A percentile compares a stretch with the other conserved stretches of the same genome.
Evolutionary conservation across 306 rosid genomes (phyloP).

Genomic region (Citrullus colocynthis): DNA sequence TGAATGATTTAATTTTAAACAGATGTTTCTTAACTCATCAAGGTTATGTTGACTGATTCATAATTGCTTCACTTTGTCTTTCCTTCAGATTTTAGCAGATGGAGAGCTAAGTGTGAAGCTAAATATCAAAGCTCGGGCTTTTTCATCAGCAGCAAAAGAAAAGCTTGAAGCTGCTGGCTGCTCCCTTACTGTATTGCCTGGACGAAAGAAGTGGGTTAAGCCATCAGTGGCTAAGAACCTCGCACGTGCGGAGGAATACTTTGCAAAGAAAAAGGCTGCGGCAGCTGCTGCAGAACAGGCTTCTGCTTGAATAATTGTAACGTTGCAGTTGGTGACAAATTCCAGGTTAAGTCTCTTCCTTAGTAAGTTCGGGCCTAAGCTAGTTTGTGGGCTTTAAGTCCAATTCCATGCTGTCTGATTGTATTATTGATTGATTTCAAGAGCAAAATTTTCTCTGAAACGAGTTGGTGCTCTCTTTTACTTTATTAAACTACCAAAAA

Average conservation of each 20-base stretch:
- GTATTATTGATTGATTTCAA: background rate
- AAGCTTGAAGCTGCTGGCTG: constrained; percentile 83
- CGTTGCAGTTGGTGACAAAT: background rate
- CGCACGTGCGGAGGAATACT: constrained; percentile 94
- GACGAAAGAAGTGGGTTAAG: constrained; percentile 96
- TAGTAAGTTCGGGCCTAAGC: constrained; percentile 2
- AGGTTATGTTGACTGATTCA: background rate
- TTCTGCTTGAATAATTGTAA: constrained; percentile 19
- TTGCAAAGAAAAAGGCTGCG: constrained; percentile 74
- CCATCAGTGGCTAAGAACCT: constrained; percentile 84
- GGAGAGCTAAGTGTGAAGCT: constrained; percentile 76
- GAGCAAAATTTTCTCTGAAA: background rate
- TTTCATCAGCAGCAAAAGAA: constrained; percentile 75
- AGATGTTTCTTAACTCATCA: background rate
- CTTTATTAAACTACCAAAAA: background rate
- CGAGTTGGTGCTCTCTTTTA: background rate
- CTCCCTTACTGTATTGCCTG: constrained; percentile 67
- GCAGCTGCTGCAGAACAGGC: constrained; percentile 32
- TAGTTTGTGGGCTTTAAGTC: background rate
- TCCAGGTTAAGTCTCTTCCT: constrained; percentile 9
- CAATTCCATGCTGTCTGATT: background rate
- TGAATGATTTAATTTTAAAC: no score
- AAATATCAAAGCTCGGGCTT: constrained; percentile 71
- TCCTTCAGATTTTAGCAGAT: constrained; percentile 62
- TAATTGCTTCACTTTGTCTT: constrained; percentile 3